phyloP scores from a whole-genome alignment of 768 basidiomycete species.

The Naganishia vishniacii region DNA sequence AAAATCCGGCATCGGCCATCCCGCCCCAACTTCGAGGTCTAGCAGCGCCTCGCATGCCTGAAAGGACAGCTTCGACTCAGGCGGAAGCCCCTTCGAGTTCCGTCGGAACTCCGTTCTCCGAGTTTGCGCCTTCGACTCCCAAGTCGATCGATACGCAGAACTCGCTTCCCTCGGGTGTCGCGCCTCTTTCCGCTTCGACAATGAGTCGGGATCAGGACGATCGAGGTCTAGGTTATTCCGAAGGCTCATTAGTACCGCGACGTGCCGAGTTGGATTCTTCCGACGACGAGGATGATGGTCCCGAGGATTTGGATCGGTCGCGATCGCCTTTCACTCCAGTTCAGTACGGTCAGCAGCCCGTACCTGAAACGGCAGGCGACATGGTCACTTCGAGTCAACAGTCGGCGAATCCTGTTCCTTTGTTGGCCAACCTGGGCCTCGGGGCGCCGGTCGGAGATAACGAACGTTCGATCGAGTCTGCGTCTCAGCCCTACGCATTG shows the following conservation, averaged over 20 bases:
- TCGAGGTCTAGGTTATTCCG: conserved; percentile 9
- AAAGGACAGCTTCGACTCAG: conserved; percentile 43
- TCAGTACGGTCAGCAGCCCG: background rate
- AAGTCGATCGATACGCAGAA: conserved; percentile 3
- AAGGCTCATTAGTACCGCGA: conserved; percentile 31
- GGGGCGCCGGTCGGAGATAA: conserved; percentile 9
- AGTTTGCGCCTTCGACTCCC: conserved; percentile 11
- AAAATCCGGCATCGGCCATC: conserved; percentile 17
- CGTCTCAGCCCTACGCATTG: no score
- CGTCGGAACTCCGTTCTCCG: conserved; percentile 35
- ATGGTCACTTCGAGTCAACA: background rate
- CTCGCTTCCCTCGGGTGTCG: conserved; percentile 15
- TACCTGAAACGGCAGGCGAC: background rate
- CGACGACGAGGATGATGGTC: conserved; percentile 48
- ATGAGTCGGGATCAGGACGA: conserved; percentile 21
- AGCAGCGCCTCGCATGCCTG: conserved; percentile 32
- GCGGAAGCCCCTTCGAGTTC: conserved; percentile 34
- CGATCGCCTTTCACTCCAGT: conserved; percentile 23
- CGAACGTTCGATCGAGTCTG: background rate
- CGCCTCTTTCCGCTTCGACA: conserved; percentile 8
- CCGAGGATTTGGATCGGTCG: conserved; percentile 47
- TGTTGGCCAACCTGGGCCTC: conserved; percentile 16
- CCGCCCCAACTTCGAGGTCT: conserved; percentile 19
- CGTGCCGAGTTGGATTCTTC: conserved; percentile 16
- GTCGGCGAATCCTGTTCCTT: background rate